Evolutionary conservation across 2,329 filamentous ascomycete genomes (phyloP).

Genomic region (Ceratocystiopsis sp.): DNA sequence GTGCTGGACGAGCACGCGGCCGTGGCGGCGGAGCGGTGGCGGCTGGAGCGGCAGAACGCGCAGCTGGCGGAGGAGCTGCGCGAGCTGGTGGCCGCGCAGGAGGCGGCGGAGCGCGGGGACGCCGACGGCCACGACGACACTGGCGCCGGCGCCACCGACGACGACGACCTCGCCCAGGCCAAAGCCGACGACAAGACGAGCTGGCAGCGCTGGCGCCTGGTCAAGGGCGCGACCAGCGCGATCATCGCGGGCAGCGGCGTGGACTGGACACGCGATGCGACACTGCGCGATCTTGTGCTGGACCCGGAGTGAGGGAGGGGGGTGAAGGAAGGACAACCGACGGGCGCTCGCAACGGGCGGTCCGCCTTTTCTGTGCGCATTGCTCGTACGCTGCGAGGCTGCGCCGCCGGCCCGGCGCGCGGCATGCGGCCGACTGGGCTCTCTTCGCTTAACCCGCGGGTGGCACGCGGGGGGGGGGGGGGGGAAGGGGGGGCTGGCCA

Average conservation of each 20-base stretch:
- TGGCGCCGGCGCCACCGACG: slow-evolving; percentile 22
- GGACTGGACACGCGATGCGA: slow-evolving; percentile 59
- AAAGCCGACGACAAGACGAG: slow-evolving; percentile 44
- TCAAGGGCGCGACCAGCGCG: slow-evolving; percentile 65
- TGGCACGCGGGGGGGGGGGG: too few species aligned
- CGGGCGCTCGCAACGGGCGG: background rate
- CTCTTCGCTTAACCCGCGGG: too few species aligned
- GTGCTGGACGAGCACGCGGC: slow-evolving; percentile 35
- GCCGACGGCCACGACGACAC: slow-evolving; percentile 28
- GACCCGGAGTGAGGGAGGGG: slow-evolving; percentile 31
- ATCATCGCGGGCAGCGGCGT: slow-evolving; percentile 67
- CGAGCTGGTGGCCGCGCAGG: slow-evolving; percentile 32
- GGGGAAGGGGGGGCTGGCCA: too few species aligned
- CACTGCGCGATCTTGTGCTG: slow-evolving; percentile 53
- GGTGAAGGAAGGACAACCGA: background rate
- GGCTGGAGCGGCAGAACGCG: slow-evolving; percentile 41
- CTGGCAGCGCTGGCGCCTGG: slow-evolving; percentile 51
- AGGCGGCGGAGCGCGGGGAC: slow-evolving; percentile 33
- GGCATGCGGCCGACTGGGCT: too few species aligned
- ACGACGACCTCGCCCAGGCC: slow-evolving; percentile 37
- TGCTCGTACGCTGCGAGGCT: background rate
- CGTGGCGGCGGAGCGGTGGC: slow-evolving; percentile 40
- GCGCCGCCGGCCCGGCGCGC: too few species aligned
- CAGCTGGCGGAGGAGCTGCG: slow-evolving; percentile 46
- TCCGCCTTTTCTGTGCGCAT: background rate